Conservation (phyloP, 1,284 basidiomycete species). For the Coniferiporia weirii region DNA sequence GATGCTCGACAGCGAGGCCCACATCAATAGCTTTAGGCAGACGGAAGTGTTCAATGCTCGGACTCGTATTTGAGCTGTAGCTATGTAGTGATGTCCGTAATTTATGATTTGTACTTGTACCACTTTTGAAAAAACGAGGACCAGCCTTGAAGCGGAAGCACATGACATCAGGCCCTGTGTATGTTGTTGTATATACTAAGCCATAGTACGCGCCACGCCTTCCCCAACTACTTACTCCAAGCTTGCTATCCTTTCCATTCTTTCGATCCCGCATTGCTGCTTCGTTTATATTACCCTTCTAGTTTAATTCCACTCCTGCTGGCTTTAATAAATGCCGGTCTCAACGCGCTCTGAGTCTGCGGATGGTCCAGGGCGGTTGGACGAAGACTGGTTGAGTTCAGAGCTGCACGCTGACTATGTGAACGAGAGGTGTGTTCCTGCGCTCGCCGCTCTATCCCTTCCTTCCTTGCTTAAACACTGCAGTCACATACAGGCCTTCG, state of each 20-base stretch:
- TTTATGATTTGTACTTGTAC: neutral
- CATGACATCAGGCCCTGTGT: neutral
- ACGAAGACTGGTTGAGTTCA: conserved; percentile 8
- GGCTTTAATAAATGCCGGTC: neutral
- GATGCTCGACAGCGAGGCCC: conserved; percentile 77
- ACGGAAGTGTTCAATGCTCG: conserved; percentile 62
- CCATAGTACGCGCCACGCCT: too few species aligned
- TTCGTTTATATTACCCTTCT: neutral
- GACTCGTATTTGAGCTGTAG: conserved; percentile 31
- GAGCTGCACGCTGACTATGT: conserved; percentile 52
- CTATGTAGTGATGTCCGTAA: neutral
- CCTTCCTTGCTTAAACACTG: neutral
- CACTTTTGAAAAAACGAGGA: too few species aligned
- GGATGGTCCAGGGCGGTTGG: neutral
- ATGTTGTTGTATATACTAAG: too few species aligned
- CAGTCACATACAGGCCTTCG: conserved; percentile 72
- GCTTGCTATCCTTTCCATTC: neutral
- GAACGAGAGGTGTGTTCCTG: conserved; percentile 57
- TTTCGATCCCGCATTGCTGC: neutral
- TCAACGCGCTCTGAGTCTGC: neutral
- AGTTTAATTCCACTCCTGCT: neutral
- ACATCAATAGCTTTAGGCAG: conserved; percentile 72
- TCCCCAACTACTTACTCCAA: too few species aligned
- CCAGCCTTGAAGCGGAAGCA: neutral
- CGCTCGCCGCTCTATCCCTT: neutral